These are phyloP conservation scores for Amanita molliuscula DNA, from an alignment of 768 basidiomycete genomes.

Conservation along the genomic window DNA sequence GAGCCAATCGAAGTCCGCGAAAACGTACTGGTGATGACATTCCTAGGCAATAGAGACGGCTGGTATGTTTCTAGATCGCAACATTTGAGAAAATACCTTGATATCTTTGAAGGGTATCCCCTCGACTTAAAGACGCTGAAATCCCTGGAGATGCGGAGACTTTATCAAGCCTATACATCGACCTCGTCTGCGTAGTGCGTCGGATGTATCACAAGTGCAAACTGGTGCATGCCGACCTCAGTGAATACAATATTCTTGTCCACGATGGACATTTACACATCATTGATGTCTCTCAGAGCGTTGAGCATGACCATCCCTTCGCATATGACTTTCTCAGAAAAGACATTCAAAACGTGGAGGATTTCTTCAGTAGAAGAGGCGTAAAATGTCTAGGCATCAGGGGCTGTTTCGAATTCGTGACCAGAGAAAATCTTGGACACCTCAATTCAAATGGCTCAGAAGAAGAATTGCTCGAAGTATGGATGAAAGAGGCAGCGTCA, in stretches of 20 bases:
- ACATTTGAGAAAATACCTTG: not conserved
- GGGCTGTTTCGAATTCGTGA: slow-evolving; percentile 84
- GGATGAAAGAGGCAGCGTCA: slow-evolving; percentile 29
- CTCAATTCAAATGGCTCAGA: slow-evolving; percentile 17
- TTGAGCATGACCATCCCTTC: slow-evolving; percentile 95
- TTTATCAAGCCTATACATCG: slow-evolving; percentile 55
- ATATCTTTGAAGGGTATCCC: slow-evolving; percentile 62
- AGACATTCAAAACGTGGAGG: slow-evolving; percentile 89
- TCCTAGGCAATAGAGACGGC: slow-evolving; percentile 73
- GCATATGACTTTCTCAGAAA: slow-evolving; percentile 93
- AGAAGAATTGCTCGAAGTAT: slow-evolving; percentile 27
- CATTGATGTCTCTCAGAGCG: slow-evolving; percentile 98
- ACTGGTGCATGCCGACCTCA: slow-evolving; percentile 95
- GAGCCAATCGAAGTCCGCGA: slow-evolving; percentile 89
- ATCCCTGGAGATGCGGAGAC: slow-evolving; percentile 16
- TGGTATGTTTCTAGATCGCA: slow-evolving; percentile 42
- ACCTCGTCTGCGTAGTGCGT: slow-evolving; percentile 72
- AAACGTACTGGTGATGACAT: slow-evolving; percentile 94
- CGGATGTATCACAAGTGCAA: slow-evolving; percentile 85
- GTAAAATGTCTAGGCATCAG: slow-evolving; percentile 71
- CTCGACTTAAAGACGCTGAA: slow-evolving; percentile 83
- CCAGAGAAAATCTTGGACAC: slow-evolving; percentile 33
- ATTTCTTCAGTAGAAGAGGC: slow-evolving; percentile 76
- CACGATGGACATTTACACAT: slow-evolving; percentile 76
- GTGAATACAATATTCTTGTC: slow-evolving; percentile 95